A percentile compares a stretch with the other conserved stretches of the same genome.
phyloP scores from a whole-genome alignment of 2,329 filamentous ascomycete species.

The Pseudocercospora ulei region DNA sequence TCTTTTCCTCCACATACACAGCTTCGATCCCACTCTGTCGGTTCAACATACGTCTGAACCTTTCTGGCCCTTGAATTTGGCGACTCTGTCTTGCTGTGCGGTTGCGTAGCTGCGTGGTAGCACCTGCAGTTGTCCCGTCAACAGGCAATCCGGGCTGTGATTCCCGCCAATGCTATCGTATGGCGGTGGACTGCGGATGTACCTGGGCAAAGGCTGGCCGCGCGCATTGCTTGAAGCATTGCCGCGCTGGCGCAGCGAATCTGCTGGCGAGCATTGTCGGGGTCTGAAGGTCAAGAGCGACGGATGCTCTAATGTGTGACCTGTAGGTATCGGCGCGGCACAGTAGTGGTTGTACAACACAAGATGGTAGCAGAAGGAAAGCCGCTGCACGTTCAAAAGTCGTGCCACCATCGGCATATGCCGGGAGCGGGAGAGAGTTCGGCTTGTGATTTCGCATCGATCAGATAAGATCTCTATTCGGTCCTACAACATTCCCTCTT shows the following conservation, averaged over 20 bases:
- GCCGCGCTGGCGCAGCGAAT: conserved; percentile 17
- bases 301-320: conserved; percentile 3
- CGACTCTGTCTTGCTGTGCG: conserved; percentile 58
- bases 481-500: too few relatives aligned
- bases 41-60: conserved; percentile 62
- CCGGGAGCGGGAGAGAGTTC: too few relatives aligned
- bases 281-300: conserved; percentile 7
- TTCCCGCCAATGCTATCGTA: neutral
- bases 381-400: too few relatives aligned
- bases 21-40: conserved; percentile 3
- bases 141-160: conserved; percentile 2
- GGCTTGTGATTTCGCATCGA: too few relatives aligned
- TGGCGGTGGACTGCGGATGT: conserved; percentile 7
- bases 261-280: conserved; percentile 19
- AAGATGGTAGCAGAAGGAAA: too few relatives aligned
- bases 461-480: too few relatives aligned
- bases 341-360: too few relatives aligned
- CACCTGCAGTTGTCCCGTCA: conserved; percentile 13
- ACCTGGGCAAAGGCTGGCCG: conserved; percentile 22
- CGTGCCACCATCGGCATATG: too few relatives aligned
- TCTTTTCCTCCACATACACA: conserved; percentile 11
- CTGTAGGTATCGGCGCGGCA: too few relatives aligned
- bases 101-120: conserved; percentile 31
- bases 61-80: conserved; percentile 88
- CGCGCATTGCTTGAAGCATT: conserved; percentile 17